phyloP scores from a whole-genome alignment of 306 rosid species.

The Medicago ruthenica region DNA sequence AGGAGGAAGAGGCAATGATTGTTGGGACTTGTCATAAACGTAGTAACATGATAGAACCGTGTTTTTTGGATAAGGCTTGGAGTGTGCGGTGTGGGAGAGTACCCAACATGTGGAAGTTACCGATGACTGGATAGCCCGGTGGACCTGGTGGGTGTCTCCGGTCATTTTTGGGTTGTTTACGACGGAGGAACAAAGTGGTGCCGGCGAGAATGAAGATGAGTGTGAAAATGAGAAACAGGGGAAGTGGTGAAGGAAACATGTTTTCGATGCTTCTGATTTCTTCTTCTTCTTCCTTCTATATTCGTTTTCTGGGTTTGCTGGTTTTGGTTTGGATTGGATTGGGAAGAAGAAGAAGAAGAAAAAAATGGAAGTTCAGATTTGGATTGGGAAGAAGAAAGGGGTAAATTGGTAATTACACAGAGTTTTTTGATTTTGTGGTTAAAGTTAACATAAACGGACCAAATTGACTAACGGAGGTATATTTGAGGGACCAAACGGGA shows the following conservation, averaged over 20 bases:
- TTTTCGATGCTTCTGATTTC: neutral
- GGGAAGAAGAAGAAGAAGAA: too few relatives aligned
- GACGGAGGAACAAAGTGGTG: neutral
- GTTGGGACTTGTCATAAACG: conserved; percentile 38
- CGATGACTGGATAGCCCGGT: conserved; percentile 38
- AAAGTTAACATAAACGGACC: too few relatives aligned
- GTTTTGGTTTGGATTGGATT: too few relatives aligned
- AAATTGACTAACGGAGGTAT: too few relatives aligned
- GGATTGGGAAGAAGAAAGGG: too few relatives aligned
- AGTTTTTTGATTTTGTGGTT: too few relatives aligned
- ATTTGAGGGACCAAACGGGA: too few relatives aligned
- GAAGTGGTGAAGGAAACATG: neutral
- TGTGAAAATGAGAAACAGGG: neutral
- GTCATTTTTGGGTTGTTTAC: conserved; percentile 15
- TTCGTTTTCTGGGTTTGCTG: too few relatives aligned
- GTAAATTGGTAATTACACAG: too few relatives aligned
- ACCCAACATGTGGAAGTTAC: conserved; percentile 53
- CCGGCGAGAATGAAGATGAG: conserved; percentile 2
- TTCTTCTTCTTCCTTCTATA: too few relatives aligned
- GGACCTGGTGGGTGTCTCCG: conserved; percentile 50
- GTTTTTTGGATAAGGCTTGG: conserved; percentile 28
- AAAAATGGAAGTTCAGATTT: too few relatives aligned
- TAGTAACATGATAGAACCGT: conserved; percentile 48
- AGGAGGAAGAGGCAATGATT: conserved; percentile 45
- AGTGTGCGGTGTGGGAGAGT: conserved; percentile 39